Base-by-base conservation (phyloP, 106 monocot genomes). In the Cymbidium sinense region DNA sequence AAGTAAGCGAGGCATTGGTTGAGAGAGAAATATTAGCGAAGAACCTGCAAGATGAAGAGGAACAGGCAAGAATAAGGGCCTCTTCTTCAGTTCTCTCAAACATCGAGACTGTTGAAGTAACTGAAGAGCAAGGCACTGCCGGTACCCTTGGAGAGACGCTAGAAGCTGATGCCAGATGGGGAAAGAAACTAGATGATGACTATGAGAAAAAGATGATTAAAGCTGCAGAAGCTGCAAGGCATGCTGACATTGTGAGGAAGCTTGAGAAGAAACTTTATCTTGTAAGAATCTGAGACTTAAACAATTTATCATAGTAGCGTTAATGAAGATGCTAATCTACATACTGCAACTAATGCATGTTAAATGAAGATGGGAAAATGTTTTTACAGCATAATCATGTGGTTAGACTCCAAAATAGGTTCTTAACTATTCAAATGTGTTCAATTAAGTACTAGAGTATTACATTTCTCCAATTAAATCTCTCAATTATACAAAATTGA, bases 101-200 rank as follows among this genome's bases (percentile, higher is more conserved):
- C 73, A 77, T 74, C 77, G 82, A 85, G 75, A 75, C 72, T 21
- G 15, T 73, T 77, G 88, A 85, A 72, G 82, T 62, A 19, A 19
- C 70, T 78, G 88, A 85, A 75, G 86, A 86, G 28, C 51, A 70
- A 61, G 81, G 85, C 1, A 81, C 34, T 35, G 74, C 95, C 83
- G 96, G 96, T 80, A 94, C 96, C 36, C 91, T 98, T 43, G 83
- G 70, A 72, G 96, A 98, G 77, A 98, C 96, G 41, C 87, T 91
- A 34, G 87, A 94, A 82, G 94, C 94, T 70, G 79, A 87, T 90
- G 91, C 91, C 54, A 88, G 76, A 44, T 98, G 88, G 87, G 94
- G 89, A 73, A 88, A 78, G 33, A 82, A 80, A 84, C 52, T 98
- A 55, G 89, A 85, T 80, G 75, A 88, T 64, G 82, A 89, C 75